phyloP scores from a whole-genome alignment of 139 green algal species.

The Coelastrella sp. region DNA sequence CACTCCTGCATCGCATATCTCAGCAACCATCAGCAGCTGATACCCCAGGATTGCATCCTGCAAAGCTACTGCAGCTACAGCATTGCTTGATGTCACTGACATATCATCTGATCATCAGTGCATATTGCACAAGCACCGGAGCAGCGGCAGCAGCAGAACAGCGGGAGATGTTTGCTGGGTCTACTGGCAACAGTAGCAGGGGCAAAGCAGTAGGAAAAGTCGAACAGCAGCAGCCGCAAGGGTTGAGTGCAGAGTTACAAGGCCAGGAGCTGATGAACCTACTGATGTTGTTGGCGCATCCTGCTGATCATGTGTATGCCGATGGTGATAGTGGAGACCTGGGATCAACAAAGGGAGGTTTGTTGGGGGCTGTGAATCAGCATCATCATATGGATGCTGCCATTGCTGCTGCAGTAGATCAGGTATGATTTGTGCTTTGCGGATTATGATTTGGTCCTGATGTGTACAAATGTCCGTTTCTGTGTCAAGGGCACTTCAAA shows the following conservation, averaged over 20 bases:
- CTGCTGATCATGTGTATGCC: constrained; percentile 1
- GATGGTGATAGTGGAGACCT: neutral
- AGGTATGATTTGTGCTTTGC: constrained; percentile 33
- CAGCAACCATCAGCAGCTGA: constrained; percentile 33
- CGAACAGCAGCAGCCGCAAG: constrained; percentile 29
- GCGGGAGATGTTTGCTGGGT: neutral
- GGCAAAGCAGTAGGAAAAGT: neutral
- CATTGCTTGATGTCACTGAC: constrained; percentile 44
- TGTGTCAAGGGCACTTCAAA: too few relatives aligned
- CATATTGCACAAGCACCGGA: constrained; percentile 47
- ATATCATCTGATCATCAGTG: constrained; percentile 58
- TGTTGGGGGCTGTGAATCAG: constrained; percentile 27
- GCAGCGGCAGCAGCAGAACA: constrained; percentile 8
- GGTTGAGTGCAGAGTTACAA: constrained; percentile 48
- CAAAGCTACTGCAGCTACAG: constrained; percentile 34
- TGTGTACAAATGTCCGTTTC: too few relatives aligned
- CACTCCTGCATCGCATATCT: constrained; percentile 49
- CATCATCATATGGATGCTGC: constrained; percentile 42
- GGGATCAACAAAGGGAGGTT: neutral
- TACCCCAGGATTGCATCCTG: neutral
- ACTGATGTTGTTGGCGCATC: constrained; percentile 63
- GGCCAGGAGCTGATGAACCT: constrained; percentile 71
- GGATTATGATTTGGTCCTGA: neutral
- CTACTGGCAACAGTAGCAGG: constrained; percentile 21
- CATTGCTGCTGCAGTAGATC: constrained; percentile 39